Conservation (phyloP, 2,329 filamentous ascomycete species). For the Ophiognomonia clavigignenti-juglandacearum region DNA sequence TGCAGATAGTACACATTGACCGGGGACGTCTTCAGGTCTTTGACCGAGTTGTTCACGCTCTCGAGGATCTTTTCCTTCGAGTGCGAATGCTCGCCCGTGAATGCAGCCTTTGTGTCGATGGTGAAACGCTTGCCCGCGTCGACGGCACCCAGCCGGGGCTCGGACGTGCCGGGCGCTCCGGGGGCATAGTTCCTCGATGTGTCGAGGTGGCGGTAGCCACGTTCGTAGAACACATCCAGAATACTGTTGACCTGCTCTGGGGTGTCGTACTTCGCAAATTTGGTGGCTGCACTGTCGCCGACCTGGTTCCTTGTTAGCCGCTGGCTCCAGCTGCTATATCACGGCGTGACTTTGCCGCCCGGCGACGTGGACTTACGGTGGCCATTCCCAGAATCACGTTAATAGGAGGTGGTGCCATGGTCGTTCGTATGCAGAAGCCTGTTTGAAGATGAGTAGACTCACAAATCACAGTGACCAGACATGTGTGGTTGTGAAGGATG, state of each 20-base stretch:
- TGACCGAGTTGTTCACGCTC: constrained; percentile 28
- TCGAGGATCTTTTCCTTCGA: constrained; percentile 22
- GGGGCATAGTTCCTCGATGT: constrained; percentile 28
- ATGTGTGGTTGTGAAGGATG: too few relatives aligned
- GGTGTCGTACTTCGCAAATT: constrained; percentile 14
- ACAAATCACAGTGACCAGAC: too few relatives aligned
- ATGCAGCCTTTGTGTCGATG: constrained; percentile 32
- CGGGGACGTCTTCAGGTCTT: constrained; percentile 20
- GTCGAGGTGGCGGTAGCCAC: constrained; percentile 26
- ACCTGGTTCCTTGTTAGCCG: constrained; percentile 6
- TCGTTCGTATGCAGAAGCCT: too few relatives aligned
- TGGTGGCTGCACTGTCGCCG: constrained; percentile 11
- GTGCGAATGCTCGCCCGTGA: constrained; percentile 23
- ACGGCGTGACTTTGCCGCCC: background rate
- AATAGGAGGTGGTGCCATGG: too few relatives aligned
- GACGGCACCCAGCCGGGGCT: constrained; percentile 26
- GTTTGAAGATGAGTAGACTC: too few relatives aligned
- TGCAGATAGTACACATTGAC: constrained; percentile 6
- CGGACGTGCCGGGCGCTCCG: constrained; percentile 22
- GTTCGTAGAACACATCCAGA: constrained; percentile 20
- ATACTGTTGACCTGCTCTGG: constrained; percentile 22
- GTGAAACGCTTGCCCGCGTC: constrained; percentile 24
- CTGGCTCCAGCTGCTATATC: background rate
- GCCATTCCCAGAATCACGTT: background rate
- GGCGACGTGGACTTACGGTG: background rate